A percentile compares a stretch with the other conserved stretches of the same genome.
These are phyloP conservation scores for Monosporascus sp. DNA, from an alignment of 2,329 filamentous ascomycete genomes.

Conservation along the genomic window DNA sequence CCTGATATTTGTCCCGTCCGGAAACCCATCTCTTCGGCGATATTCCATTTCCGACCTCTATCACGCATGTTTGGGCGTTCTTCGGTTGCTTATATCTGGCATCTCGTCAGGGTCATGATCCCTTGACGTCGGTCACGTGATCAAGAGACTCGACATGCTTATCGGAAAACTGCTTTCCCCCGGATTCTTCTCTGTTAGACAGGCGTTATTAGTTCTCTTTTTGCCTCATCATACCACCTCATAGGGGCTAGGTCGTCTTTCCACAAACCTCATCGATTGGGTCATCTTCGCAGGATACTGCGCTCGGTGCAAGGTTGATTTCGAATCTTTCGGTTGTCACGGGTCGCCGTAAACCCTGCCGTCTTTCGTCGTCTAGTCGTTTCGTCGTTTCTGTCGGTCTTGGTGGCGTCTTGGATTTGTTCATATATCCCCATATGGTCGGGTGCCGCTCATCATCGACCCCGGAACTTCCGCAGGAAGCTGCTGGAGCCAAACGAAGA, in stretches of 20 bases:
- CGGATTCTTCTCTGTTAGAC: not conserved
- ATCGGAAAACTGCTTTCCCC: constrained; percentile 15
- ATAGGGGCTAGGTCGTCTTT: not conserved
- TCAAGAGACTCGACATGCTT: constrained; percentile 21
- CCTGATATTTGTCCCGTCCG: constrained; percentile 5
- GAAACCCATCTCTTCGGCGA: constrained; percentile 7
- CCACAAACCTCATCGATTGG: not conserved
- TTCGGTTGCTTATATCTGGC: constrained; percentile 23
- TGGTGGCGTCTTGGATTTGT: not conserved
- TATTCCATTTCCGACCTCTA: constrained; percentile 5
- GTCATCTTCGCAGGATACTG: not conserved
- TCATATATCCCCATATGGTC: not conserved
- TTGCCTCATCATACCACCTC: not conserved
- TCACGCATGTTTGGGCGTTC: constrained; percentile 28
- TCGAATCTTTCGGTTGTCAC: not conserved
- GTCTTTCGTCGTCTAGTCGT: not conserved
- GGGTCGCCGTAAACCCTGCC: not conserved
- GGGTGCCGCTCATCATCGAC: not conserved
- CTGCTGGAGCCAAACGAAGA: not conserved
- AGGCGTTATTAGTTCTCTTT: not conserved
- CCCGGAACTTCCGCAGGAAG: not conserved
- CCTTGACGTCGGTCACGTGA: constrained; percentile 17
- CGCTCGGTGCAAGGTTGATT: not conserved
- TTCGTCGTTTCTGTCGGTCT: not conserved
- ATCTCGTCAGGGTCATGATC: constrained; percentile 23